Percentiles rank a stretch among this genome's conserved stretches.
Conservation (phyloP, 179 eudicot species). For the Spergularia azorica region DNA sequence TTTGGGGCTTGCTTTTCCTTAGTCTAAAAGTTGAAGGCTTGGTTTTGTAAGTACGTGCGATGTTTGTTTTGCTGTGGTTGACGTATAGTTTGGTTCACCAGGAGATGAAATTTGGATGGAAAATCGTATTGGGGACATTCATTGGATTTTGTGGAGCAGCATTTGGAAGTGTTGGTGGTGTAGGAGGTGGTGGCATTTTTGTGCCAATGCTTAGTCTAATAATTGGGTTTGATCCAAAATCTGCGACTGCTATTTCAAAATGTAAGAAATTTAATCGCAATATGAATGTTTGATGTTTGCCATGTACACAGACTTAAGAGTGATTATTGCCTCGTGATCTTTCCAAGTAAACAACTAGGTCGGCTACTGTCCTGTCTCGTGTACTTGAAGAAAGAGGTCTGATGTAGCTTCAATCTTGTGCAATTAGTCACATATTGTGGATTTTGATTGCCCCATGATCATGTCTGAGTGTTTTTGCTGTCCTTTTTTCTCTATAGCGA, state of each 20-base stretch:
- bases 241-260: conserved; percentile 68
- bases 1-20: too few relatives aligned
- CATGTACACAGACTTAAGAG: not conserved
- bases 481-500: too few relatives aligned
- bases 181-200: conserved; percentile 75
- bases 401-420: too few relatives aligned
- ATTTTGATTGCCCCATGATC: too few relatives aligned
- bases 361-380: too few relatives aligned
- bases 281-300: not conserved
- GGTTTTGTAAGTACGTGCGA: not conserved
- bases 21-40: not conserved
- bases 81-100: conserved; percentile 8
- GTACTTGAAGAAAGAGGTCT: too few relatives aligned
- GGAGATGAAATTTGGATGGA: conserved; percentile 64
- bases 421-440: too few relatives aligned
- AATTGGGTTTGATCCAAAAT: conserved; percentile 68
- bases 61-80: not conserved
- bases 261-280: conserved; percentile 41
- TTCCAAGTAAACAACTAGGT: not conserved
- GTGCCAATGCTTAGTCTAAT: conserved; percentile 68
- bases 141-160: conserved; percentile 68
- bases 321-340: not conserved
- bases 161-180: conserved; percentile 77
- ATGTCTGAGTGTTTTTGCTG: too few relatives aligned
- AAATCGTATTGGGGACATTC: conserved; percentile 47